Percentiles rank a stretch among this genome's conserved stretches.
These are phyloP conservation scores for Botrytis fabae DNA, from an alignment of 2,329 filamentous ascomycete genomes.

Conservation along the genomic window DNA sequence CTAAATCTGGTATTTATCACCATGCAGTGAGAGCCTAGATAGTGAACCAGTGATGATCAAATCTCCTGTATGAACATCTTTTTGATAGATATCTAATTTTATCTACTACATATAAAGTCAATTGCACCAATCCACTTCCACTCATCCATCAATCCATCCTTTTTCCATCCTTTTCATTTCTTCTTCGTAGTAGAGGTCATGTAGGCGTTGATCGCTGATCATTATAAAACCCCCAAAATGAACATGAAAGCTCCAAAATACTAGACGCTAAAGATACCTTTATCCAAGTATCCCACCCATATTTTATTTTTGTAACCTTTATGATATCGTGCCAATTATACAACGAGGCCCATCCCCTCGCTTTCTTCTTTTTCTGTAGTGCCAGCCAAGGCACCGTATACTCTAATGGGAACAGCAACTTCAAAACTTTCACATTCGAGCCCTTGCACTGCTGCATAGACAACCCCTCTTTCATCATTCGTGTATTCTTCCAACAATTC, in stretches of 20 bases:
- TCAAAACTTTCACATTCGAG: constrained; percentile 88
- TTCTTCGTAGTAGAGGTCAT: neutral
- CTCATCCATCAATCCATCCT: neutral
- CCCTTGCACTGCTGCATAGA: constrained; percentile 76
- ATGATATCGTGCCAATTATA: neutral
- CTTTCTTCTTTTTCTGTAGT: constrained; percentile 13
- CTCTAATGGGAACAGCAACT: constrained; percentile 77
- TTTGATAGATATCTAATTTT: constrained; percentile 6
- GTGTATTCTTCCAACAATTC: constrained; percentile 75
- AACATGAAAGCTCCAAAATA: constrained; percentile 1
- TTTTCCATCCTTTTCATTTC: neutral
- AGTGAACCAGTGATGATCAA: neutral
- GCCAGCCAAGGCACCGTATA: constrained; percentile 62
- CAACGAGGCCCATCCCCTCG: constrained; percentile 13
- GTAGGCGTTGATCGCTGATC: constrained; percentile 7
- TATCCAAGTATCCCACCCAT: constrained; percentile 8
- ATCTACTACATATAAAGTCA: neutral
- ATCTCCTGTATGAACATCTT: neutral
- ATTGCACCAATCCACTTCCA: neutral
- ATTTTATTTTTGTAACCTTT: constrained; percentile 9
- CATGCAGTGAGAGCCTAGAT: too few relatives aligned
- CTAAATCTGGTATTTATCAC: neutral
- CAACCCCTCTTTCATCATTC: constrained; percentile 73
- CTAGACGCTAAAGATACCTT: neutral
- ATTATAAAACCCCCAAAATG: neutral